Evolutionary conservation across 202 grass and related monocot species (phyloP).

Genomic region (Zoysia matrella): DNA sequence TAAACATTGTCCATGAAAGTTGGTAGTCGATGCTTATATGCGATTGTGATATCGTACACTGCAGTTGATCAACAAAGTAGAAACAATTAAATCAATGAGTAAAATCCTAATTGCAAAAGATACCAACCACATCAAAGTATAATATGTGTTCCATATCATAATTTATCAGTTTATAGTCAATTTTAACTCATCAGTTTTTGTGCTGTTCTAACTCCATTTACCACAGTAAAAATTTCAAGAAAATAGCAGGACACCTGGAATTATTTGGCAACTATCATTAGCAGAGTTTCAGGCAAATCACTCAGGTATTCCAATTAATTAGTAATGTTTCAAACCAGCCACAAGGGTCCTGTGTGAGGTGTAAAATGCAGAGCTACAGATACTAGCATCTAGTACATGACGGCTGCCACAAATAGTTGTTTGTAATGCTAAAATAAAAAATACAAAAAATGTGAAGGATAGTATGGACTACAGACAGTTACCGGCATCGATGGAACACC

Average conservation of each 20-base stretch:
- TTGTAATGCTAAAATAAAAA: conserved; percentile 20
- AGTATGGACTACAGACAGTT: neutral
- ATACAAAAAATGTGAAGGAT: neutral
- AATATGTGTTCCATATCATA: neutral
- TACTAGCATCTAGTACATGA: conserved; percentile 1
- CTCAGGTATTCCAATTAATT: neutral
- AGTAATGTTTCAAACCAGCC: conserved; percentile 15
- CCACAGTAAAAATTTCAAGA: neutral
- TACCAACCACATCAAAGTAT: neutral
- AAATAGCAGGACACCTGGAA: neutral
- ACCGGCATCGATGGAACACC: conserved; percentile 89
- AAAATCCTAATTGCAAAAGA: neutral
- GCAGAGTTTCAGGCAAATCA: neutral
- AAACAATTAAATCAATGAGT: neutral
- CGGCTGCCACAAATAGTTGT: neutral
- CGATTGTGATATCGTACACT: conserved; percentile 87
- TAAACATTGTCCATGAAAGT: conserved; percentile 81
- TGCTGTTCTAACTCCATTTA: neutral
- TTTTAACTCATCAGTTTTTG: neutral
- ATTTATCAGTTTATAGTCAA: neutral
- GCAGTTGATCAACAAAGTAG: conserved; percentile 24
- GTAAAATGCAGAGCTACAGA: neutral
- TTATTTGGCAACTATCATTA: neutral
- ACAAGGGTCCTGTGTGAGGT: neutral
- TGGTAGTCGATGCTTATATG: conserved; percentile 75